Base-by-base conservation (phyloP, 176 grass and related monocot genomes). In the Musa schizocarpa region DNA sequence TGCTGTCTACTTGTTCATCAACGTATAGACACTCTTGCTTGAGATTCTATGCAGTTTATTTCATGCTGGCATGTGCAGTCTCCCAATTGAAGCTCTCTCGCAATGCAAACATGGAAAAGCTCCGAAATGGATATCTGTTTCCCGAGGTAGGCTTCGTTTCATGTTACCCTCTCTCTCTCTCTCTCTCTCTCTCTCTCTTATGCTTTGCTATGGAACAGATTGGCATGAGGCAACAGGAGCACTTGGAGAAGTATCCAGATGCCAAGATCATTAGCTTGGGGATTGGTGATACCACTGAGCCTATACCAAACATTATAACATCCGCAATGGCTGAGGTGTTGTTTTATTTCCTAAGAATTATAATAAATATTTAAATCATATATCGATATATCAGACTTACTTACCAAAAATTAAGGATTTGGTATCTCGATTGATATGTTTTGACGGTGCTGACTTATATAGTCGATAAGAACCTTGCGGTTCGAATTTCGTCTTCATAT, bases 221-320 rank as follows among this genome's bases (percentile, higher is more conserved):
- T 83, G 78, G 75, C 71, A 89, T 77, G 72, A 98, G 77, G 72
- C 80, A 77, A 72, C 74, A 73, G 48, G 85, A 76, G 63, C 90
- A 98, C 76, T 22, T 86, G 82, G 85, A 83, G 82, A 94, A 91
- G 77, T 86, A 94, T 77, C 95, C 95, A 79, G 86, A 91, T 71
- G 95, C 90, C 2, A 83, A 87, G 74, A 76, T 98, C 54, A 94
- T 98, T 76, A 98, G 95, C 70, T 83, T 98, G 85, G 95, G 90
- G 23, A 78, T 98, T 75, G 95, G 95, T 11, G 86, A 98, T 79
- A 98, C 95, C 48, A 98, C 95, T 23, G 84, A 94, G 53, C 95
- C 95, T 69, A 91, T 98, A 74, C 95, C 90, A 53, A 82, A 78
- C 71, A 64, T 93, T 75, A 71, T 98, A 65, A 80, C 95, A 67